These are phyloP conservation scores for Aspergillus mulundensis DNA, from an alignment of 495 filamentous ascomycete species.

Conservation along the genomic window DNA sequence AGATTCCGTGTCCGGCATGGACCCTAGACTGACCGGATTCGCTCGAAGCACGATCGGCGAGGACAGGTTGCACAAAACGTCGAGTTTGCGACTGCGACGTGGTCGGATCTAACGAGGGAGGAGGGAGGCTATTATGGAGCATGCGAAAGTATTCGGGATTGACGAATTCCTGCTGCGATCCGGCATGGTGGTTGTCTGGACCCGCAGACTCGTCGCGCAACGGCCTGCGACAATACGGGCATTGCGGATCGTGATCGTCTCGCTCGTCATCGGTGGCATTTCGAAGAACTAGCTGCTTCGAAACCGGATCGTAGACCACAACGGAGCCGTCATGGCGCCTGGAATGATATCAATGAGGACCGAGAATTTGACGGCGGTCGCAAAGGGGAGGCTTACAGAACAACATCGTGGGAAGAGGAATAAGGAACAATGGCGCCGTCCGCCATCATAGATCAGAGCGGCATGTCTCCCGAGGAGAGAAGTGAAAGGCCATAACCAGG, in stretches of 20 bases:
- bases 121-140: slow-evolving; percentile 63
- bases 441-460: slow-evolving; percentile 24
- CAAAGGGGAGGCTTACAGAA: slow-evolving; percentile 38
- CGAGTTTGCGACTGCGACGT: slow-evolving; percentile 40
- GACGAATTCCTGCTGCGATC: slow-evolving; percentile 64
- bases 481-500: slow-evolving; percentile 7
- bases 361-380: not conserved
- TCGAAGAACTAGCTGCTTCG: slow-evolving; percentile 77
- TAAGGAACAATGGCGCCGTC: slow-evolving; percentile 47
- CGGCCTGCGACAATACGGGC: slow-evolving; percentile 84
- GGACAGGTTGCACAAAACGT: slow-evolving; percentile 46
- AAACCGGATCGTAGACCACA: slow-evolving; percentile 83
- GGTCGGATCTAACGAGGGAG: slow-evolving; percentile 46
- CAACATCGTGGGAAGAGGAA: slow-evolving; percentile 45
- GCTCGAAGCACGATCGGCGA: slow-evolving; percentile 34
- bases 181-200: slow-evolving; percentile 33
- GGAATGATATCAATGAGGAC: not conserved
- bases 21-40: slow-evolving; percentile 43
- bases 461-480: slow-evolving; percentile 14
- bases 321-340: slow-evolving; percentile 91
- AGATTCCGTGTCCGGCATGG: slow-evolving; percentile 64
- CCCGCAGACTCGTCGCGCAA: slow-evolving; percentile 49
- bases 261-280: slow-evolving; percentile 44
- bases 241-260: slow-evolving; percentile 46
- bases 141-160: slow-evolving; percentile 91